Percentiles rank a stretch among this genome's conserved stretches.
phyloP scores from a whole-genome alignment of 2,329 filamentous ascomycete genomes.

The Eutypella sp. region DNA sequence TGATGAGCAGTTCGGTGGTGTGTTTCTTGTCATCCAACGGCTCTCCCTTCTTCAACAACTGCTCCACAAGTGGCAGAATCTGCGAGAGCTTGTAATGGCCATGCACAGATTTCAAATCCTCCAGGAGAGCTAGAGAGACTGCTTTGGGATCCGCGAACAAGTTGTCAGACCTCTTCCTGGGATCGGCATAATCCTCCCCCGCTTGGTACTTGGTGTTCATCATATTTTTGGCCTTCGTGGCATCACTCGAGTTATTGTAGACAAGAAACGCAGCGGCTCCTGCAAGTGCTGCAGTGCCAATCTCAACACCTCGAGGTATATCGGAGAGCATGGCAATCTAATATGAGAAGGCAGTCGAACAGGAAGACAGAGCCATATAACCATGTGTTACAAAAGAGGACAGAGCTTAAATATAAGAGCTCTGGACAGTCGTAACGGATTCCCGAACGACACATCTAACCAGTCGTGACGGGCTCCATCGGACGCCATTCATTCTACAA shows the following conservation, averaged over 20 bases:
- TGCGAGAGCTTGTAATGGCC: conserved; percentile 17
- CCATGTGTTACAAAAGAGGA: neutral
- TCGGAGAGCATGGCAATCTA: neutral
- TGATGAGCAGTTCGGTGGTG: conserved; percentile 35
- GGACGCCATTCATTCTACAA: neutral
- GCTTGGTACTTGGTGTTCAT: conserved; percentile 31
- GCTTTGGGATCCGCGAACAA: conserved; percentile 29
- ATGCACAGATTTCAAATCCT: neutral
- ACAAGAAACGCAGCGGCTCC: conserved; percentile 21
- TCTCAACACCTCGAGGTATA: conserved; percentile 5
- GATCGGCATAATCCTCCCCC: conserved; percentile 31
- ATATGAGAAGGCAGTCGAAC: neutral
- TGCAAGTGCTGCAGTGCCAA: neutral
- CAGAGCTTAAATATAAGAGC: neutral
- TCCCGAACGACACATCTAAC: neutral
- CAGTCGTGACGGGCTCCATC: neutral
- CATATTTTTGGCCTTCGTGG: neutral
- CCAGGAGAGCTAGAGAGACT: conserved; percentile 29
- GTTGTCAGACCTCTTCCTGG: conserved; percentile 16
- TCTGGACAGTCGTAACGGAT: no score
- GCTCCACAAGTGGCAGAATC: conserved; percentile 27
- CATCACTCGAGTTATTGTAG: conserved; percentile 4
- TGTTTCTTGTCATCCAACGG: conserved; percentile 54
- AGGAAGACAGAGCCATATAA: neutral
- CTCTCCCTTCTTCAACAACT: conserved; percentile 36